These are phyloP conservation scores for Aspergillus cejpii DNA, from an alignment of 2,329 filamentous ascomycete genomes.

Conservation along the genomic window DNA sequence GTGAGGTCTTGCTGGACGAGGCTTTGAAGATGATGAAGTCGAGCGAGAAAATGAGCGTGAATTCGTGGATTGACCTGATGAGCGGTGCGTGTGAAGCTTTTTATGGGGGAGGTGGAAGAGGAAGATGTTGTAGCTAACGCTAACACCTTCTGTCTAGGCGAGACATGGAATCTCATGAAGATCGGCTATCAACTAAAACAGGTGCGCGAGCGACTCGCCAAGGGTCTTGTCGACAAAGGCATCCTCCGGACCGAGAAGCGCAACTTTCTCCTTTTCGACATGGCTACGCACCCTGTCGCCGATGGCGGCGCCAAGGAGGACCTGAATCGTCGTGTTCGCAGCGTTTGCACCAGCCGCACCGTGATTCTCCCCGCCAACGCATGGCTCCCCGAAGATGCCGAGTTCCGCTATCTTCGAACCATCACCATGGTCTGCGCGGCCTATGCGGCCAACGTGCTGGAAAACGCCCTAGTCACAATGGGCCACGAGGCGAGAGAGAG, in stretches of 20 bases:
- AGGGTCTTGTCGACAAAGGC: constrained; percentile 96
- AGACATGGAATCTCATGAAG: constrained; percentile 99
- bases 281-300: constrained; percentile 96
- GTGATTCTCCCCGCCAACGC: constrained; percentile 80
- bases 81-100: constrained; percentile 58
- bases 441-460: constrained; percentile 94
- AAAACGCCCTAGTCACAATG: constrained; percentile 91
- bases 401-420: constrained; percentile 87
- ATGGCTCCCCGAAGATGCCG: constrained; percentile 88
- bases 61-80: constrained; percentile 98
- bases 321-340: constrained; percentile 85
- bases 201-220: constrained; percentile 92
- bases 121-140: neutral
- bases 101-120: no score
- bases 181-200: constrained; percentile 99
- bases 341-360: constrained; percentile 85
- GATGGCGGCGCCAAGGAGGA: constrained; percentile 97
- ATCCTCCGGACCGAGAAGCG: constrained; percentile 97
- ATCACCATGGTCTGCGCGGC: constrained; percentile 96
- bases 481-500: constrained; percentile 90
- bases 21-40: constrained; percentile 99
- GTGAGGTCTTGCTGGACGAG: constrained; percentile 94
- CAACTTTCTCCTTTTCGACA: constrained; percentile 99
- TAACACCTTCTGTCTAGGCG: constrained; percentile 53
- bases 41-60: constrained; percentile 99